Percentiles rank a stretch among this genome's conserved stretches.
phyloP scores from a whole-genome alignment of 2,329 filamentous ascomycete genomes.

The Kalaharituber pfeilii region DNA sequence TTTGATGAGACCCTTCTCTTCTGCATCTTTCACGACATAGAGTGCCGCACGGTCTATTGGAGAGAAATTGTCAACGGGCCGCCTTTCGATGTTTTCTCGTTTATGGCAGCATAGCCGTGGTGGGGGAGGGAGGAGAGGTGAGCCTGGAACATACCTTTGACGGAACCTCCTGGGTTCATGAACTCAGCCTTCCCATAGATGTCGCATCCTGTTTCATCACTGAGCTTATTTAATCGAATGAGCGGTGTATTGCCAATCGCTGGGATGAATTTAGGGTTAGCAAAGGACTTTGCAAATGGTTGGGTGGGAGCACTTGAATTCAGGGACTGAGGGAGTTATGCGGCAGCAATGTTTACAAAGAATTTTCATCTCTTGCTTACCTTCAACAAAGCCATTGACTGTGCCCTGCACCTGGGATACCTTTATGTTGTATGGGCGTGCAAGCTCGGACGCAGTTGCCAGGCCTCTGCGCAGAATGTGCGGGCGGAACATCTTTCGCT shows the following conservation, averaged over 20 bases:
- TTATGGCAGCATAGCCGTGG: not conserved
- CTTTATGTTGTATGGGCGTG: conserved; percentile 46
- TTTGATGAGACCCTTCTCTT: conserved; percentile 64
- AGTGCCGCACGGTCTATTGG: conserved; percentile 64
- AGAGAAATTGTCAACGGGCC: not conserved
- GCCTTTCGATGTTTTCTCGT: not conserved
- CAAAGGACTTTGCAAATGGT: not conserved
- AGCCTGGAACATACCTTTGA: conserved; percentile 40
- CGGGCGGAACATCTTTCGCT: conserved; percentile 15
- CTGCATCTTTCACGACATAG: conserved; percentile 84
- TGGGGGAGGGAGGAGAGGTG: not conserved
- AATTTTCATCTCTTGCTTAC: too few relatives aligned
- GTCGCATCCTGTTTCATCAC: conserved; percentile 79
- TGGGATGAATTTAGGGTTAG: conserved; percentile 28
- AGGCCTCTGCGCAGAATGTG: conserved; percentile 10
- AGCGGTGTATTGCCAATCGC: conserved; percentile 96
- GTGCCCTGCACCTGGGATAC: conserved; percentile 67
- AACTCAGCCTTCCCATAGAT: conserved; percentile 95
- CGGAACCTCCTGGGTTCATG: conserved; percentile 89
- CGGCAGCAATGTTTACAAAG: too few relatives aligned
- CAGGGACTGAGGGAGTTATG: not conserved
- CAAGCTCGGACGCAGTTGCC: conserved; percentile 24
- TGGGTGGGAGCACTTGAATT: not conserved
- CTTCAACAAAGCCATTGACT: conserved; percentile 62
- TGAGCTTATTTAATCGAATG: conserved; percentile 75